These are phyloP conservation scores for Aspergillus thermomutatus DNA, from an alignment of 2,329 filamentous ascomycete genomes.

Conservation along the genomic window DNA sequence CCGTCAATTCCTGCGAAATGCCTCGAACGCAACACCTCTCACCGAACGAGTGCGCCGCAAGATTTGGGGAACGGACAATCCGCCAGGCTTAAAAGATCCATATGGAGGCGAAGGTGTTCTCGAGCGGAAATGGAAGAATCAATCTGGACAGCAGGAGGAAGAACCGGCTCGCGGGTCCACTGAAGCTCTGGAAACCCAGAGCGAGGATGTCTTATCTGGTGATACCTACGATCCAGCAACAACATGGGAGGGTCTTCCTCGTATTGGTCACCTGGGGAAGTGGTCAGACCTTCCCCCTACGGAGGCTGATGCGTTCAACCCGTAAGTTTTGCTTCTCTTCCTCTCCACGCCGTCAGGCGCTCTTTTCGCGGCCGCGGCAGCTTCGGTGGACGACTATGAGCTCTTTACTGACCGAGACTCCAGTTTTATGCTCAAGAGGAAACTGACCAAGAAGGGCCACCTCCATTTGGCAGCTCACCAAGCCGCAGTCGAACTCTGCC, in stretches of 20 bases:
- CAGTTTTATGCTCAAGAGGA: conserved; percentile 37
- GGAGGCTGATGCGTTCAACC: conserved; percentile 37
- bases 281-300: conserved; percentile 38
- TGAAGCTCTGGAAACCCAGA: conserved; percentile 11
- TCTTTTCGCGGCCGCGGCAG: neutral
- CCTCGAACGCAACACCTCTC: conserved; percentile 33
- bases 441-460: conserved; percentile 31
- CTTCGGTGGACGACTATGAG: neutral
- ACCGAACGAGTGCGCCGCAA: conserved; percentile 47
- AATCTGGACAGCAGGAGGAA: conserved; percentile 13
- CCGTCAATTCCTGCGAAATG: conserved; percentile 35
- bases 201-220: conserved; percentile 8
- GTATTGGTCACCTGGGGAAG: conserved; percentile 49
- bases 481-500: conserved; percentile 55
- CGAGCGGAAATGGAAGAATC: conserved; percentile 24
- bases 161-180: conserved; percentile 8
- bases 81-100: conserved; percentile 48
- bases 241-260: conserved; percentile 53
- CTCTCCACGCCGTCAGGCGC: neutral
- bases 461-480: conserved; percentile 49
- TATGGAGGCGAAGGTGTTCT: conserved; percentile 41
- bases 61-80: conserved; percentile 50
- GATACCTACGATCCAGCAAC: conserved; percentile 45
- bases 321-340: conserved; percentile 32
- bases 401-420: neutral